Evolutionary conservation across 1,284 basidiomycete species (phyloP), one percentile per base, ranked within the genome.

Genomic region (Laetiporus sulphureus): DNA sequence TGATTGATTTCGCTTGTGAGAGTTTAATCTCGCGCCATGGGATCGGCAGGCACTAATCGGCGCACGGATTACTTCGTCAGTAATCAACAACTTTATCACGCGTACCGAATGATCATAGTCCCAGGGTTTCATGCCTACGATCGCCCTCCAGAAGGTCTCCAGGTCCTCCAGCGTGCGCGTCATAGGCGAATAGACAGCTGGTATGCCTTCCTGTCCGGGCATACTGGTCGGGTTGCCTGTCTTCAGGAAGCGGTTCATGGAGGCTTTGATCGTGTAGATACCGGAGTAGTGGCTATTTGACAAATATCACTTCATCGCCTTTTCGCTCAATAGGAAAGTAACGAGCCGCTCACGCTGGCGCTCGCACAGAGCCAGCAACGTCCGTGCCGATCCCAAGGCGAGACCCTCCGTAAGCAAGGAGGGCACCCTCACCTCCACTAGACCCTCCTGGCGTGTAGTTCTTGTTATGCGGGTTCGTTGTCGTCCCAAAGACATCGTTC

Each of bases 331-430:
- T 61, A 22, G 60, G 60, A 22, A 58, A 61, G 39, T 60, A 60
- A 8, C 54, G n/a, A n/a, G 63, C 7, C 71, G 80, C 89, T 50
- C 76, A 78, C 6, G 85, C 77, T 0, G 89, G 88, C 16, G 84
- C 77, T 2, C 88, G 71, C 19, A 91, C 71, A 21, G 79, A 83
- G 10, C 83, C 84, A 24, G 71, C 74, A 44, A 87, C 77, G 54
- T 89, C 85, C 6, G 77, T 77, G 5, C 87, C 88, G 45, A 90
- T 73, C 2, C 87, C 88, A 23, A 89, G 63, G 8, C 79, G 72
- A 3, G 78, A 77, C 0, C 83, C 85, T 21, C 84, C 82, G 43
- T 68, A 75, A 0, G 78, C 82, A 20, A 88, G 65, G 1, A 87
- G 64, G 1, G 83, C 83, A 0, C 70, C 78, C 57, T 87, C 85